Conservation (phyloP, 2,329 filamentous ascomycete genomes). For the Magnaporthiopsis poae region DNA sequence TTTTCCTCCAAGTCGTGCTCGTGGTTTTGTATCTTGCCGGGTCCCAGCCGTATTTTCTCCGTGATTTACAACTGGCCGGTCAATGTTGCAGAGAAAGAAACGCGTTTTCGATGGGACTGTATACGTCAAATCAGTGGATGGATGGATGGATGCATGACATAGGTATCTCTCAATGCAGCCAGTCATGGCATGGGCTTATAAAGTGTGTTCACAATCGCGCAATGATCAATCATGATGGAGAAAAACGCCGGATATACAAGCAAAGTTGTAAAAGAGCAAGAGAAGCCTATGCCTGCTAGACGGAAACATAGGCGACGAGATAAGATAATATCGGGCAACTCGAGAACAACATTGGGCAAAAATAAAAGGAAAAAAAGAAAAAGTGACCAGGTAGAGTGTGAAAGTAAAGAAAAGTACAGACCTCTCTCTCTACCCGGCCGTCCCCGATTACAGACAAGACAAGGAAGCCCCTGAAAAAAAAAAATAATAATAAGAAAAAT, state of each 20-base stretch:
- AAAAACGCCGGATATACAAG: conserved; percentile 2
- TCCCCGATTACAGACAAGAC: background rate
- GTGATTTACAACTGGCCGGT: too few species aligned
- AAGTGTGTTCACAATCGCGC: conserved; percentile 12
- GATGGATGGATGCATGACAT: background rate
- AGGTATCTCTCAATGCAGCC: too few species aligned
- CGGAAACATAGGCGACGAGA: background rate
- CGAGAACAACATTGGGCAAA: background rate
- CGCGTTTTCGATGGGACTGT: too few species aligned
- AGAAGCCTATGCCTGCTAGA: background rate
- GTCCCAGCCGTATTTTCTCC: background rate
- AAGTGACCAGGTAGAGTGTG: background rate
- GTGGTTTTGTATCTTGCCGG: conserved; percentile 1
- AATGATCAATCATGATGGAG: conserved; percentile 5
- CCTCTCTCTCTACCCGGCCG: background rate
- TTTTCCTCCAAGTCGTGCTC: conserved; percentile 10
- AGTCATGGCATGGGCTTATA: background rate
- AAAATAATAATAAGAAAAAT: background rate
- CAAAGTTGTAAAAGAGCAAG: conserved; percentile 9
- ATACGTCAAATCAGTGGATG: background rate
- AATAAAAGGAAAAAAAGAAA: background rate
- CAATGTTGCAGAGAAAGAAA: too few species aligned
- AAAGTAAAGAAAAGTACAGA: too few species aligned
- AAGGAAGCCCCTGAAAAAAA: background rate
- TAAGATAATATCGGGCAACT: background rate